A percentile compares a stretch with the other conserved stretches of the same genome.
Conservation (phyloP, 2,329 filamentous ascomycete genomes). For the Colletotrichum trifolii region DNA sequence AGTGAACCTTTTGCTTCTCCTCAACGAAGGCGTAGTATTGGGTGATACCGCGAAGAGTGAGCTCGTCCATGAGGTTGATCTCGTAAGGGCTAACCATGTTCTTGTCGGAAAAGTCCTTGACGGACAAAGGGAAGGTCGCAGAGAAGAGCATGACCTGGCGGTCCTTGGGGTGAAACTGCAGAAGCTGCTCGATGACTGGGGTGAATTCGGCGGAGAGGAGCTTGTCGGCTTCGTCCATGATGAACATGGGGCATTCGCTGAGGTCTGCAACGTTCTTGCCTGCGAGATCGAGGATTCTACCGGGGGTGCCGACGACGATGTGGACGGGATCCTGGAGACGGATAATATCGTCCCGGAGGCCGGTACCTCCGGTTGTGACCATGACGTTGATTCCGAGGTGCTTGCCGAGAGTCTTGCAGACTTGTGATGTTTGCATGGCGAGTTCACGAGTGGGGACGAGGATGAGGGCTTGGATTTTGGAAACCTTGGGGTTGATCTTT, state of each 20-base stretch:
- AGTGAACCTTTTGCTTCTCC: constrained; percentile 99
- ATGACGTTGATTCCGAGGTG: constrained; percentile 98
- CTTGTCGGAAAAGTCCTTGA: constrained; percentile 98
- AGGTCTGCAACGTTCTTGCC: constrained; percentile 97
- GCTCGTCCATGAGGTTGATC: constrained; percentile 99
- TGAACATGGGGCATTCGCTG: constrained; percentile 95
- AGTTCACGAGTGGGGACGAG: constrained; percentile 96
- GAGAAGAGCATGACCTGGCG: constrained; percentile 99
- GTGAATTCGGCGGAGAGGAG: constrained; percentile 97
- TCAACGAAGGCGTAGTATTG: constrained; percentile 99
- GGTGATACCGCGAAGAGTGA: constrained; percentile 96
- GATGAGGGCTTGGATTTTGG: constrained; percentile 96
- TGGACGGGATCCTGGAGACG: constrained; percentile 94
- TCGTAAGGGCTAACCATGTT: constrained; percentile 97
- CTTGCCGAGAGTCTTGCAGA: constrained; percentile 98
- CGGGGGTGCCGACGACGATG: constrained; percentile 96
- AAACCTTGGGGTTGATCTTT: constrained; percentile 95
- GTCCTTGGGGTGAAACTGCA: constrained; percentile 96
- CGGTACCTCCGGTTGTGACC: constrained; percentile 98
- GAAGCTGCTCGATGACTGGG: constrained; percentile 93
- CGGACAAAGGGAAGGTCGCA: constrained; percentile 95
- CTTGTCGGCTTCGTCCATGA: constrained; percentile 99
- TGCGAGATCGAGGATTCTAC: constrained; percentile 93
- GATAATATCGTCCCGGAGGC: constrained; percentile 95
- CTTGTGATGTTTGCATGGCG: constrained; percentile 97